phyloP scores from a whole-genome alignment of 1,284 basidiomycete species.

The Fomes fomentarius region DNA sequence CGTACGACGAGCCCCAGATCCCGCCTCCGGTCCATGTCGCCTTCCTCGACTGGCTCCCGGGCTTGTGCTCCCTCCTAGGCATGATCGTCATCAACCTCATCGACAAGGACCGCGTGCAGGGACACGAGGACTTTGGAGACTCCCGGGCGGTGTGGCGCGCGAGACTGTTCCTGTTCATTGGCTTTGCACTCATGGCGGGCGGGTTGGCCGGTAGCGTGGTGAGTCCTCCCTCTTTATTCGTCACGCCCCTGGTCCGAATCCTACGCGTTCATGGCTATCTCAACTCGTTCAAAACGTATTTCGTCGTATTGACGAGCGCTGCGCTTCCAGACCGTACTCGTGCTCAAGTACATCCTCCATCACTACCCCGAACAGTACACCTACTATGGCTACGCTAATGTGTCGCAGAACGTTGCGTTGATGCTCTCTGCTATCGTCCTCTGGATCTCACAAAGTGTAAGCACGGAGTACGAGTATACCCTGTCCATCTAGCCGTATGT shows the following conservation, averaged over 20 bases:
- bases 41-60: conserved; percentile 96
- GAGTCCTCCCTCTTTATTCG: conserved; percentile 2
- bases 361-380: conserved; percentile 77
- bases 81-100: conserved; percentile 94
- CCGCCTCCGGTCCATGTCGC: conserved; percentile 84
- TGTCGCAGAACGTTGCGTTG: conserved; percentile 88
- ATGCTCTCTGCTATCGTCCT: conserved; percentile 90
- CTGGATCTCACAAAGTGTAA: conserved; percentile 85
- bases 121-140: conserved; percentile 82
- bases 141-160: conserved; percentile 62
- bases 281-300: no score
- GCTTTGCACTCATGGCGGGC: conserved; percentile 89
- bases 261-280: no score
- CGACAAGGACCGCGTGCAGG: conserved; percentile 90
- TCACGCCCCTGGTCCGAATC: no score
- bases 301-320: not conserved
- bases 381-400: conserved; percentile 95
- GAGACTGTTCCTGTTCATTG: conserved; percentile 87
- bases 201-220: conserved; percentile 61
- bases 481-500: conserved; percentile 62
- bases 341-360: conserved; percentile 90
- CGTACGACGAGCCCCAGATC: conserved; percentile 68
- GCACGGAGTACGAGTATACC: conserved; percentile 88
- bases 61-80: conserved; percentile 91
- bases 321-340: conserved; percentile 73